Percentiles rank a stretch among this genome's conserved stretches.
Evolutionary conservation across 768 basidiomycete species (phyloP).

Genomic region (Mycena epipterygia): DNA sequence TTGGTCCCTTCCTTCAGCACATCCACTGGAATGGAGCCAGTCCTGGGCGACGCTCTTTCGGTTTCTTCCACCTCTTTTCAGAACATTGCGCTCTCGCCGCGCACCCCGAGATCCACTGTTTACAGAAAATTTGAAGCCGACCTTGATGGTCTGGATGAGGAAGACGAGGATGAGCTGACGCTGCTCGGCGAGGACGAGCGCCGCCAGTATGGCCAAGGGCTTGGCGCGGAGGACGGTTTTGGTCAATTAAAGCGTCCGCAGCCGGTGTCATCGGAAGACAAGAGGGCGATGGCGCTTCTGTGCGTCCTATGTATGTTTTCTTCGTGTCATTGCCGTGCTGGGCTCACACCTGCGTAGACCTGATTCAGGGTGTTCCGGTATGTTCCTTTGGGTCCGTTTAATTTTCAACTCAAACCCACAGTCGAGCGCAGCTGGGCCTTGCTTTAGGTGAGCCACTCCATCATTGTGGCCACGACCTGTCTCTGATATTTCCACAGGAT

Average conservation of each 20-base stretch:
- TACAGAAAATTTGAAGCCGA: constrained; percentile 32
- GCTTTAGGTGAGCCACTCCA: constrained; percentile 74
- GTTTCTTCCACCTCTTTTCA: constrained; percentile 63
- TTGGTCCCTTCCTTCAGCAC: neutral
- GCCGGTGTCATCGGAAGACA: constrained; percentile 63
- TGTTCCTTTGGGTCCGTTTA: constrained; percentile 46
- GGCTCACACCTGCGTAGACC: constrained; percentile 57
- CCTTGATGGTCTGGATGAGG: constrained; percentile 42
- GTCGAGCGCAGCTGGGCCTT: constrained; percentile 76
- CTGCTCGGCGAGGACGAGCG: constrained; percentile 72
- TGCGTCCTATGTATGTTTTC: constrained; percentile 84
- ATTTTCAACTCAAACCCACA: constrained; percentile 24
- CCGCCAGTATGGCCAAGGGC: constrained; percentile 56
- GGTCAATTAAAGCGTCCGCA: neutral
- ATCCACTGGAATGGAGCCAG: constrained; percentile 30
- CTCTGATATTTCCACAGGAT: constrained; percentile 65
- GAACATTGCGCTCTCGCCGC: constrained; percentile 62
- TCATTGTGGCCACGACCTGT: constrained; percentile 1
- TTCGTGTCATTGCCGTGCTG: constrained; percentile 11
- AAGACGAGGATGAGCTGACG: constrained; percentile 73
- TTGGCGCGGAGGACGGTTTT: constrained; percentile 53
- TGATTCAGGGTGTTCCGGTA: constrained; percentile 93
- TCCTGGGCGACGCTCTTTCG: constrained; percentile 26
- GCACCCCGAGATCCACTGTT: constrained; percentile 26
- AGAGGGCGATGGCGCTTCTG: constrained; percentile 85